These are phyloP conservation scores for Phoma sp. DNA, from an alignment of 2,329 filamentous ascomycete species.

Conservation along the genomic window DNA sequence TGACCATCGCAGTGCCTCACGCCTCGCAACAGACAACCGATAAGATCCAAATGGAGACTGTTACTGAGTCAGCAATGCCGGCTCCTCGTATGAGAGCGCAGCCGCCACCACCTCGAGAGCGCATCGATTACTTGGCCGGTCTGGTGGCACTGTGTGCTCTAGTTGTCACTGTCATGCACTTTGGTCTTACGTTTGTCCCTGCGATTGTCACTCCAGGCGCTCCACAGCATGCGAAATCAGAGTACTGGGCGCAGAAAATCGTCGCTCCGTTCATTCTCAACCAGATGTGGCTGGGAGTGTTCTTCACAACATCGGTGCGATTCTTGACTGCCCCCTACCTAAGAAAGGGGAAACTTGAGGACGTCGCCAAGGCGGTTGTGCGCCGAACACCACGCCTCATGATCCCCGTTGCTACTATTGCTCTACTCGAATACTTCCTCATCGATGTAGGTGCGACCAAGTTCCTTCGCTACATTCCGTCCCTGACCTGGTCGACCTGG, in stretches of 20 bases:
- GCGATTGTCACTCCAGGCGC: conserved; percentile 48
- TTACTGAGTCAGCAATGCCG: conserved; percentile 38
- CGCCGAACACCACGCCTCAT: conserved; percentile 54
- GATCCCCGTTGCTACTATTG: conserved; percentile 54
- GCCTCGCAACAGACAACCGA: conserved; percentile 16
- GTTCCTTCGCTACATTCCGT: conserved; percentile 54
- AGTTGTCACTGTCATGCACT: conserved; percentile 54
- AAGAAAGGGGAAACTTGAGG: conserved; percentile 50
- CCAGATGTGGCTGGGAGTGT: conserved; percentile 57
- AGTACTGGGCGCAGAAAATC: conserved; percentile 51
- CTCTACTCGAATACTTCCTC: conserved; percentile 56
- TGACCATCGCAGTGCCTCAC: conserved; percentile 18
- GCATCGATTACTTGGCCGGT: conserved; percentile 57
- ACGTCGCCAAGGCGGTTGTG: conserved; percentile 54
- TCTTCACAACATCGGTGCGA: conserved; percentile 57
- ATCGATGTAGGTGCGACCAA: conserved; percentile 53
- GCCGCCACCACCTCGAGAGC: conserved; percentile 33
- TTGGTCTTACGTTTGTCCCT: conserved; percentile 52
- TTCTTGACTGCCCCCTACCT: conserved; percentile 55
- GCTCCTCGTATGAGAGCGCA: conserved; percentile 38
- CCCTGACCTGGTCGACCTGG: conserved; percentile 57
- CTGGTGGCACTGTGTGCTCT: conserved; percentile 54
- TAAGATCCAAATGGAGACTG: conserved; percentile 40
- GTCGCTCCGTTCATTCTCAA: conserved; percentile 55
- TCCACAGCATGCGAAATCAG: conserved; percentile 49